Evolutionary conservation across 2,329 filamentous ascomycete genomes (phyloP).

Genomic region (Colletotrichum sp.): DNA sequence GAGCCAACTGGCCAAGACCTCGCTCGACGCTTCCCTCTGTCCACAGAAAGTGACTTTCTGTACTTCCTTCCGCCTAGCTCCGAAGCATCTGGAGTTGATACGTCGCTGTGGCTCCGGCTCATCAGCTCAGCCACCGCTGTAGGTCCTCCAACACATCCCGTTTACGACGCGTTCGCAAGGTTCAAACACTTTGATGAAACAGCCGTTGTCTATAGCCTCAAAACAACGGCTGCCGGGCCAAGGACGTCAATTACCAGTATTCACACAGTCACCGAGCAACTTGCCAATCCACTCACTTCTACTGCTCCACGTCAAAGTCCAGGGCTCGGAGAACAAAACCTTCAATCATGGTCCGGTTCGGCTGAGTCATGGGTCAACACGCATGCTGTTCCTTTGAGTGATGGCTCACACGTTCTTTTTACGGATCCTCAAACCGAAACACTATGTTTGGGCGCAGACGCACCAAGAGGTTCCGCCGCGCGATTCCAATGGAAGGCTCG

Average conservation of each 20-base stretch:
- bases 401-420: constrained; percentile 69
- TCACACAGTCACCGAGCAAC: constrained; percentile 3
- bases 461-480: constrained; percentile 54
- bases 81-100: constrained; percentile 44
- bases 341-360: neutral
- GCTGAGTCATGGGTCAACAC: neutral
- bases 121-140: constrained; percentile 63
- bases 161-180: constrained; percentile 3
- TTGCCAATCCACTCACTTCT: neutral
- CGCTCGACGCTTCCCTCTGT: constrained; percentile 60
- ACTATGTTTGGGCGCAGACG: constrained; percentile 67
- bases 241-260: neutral
- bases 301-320: neutral
- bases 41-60: constrained; percentile 57
- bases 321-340: neutral
- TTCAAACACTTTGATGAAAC: neutral
- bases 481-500: constrained; percentile 63
- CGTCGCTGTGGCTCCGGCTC: constrained; percentile 61
- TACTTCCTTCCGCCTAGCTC: constrained; percentile 63
- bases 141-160: constrained; percentile 25
- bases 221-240: neutral
- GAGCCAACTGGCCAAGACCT: constrained; percentile 51
- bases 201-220: constrained; percentile 24
- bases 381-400: constrained; percentile 64
- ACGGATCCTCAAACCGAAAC: constrained; percentile 62